A percentile compares a stretch with the other conserved stretches of the same genome.
Evolutionary conservation across 352 stramenopile genomes (phyloP).

Genomic region (Stephanocyclus meneghinianus): DNA sequence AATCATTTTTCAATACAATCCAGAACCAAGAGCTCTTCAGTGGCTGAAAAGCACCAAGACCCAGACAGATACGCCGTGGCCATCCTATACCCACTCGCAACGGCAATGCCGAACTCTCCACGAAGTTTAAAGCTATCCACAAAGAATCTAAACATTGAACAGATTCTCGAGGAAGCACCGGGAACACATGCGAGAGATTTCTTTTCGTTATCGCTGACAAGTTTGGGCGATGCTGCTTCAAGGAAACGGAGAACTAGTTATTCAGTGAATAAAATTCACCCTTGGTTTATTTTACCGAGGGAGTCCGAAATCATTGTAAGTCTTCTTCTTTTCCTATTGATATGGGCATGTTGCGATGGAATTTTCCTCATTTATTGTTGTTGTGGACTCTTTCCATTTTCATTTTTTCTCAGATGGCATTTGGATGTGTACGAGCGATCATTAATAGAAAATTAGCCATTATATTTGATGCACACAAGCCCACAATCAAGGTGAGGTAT

Average conservation of each 20-base stretch:
- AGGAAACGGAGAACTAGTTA: slow-evolving; percentile 41
- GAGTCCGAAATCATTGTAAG: slow-evolving; percentile 65
- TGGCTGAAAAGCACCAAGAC: not conserved
- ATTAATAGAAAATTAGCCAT: slow-evolving; percentile 53
- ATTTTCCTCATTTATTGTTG: slow-evolving; percentile 7
- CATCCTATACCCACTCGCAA: slow-evolving; percentile 17
- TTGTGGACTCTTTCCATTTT: too few relatives aligned
- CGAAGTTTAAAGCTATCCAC: slow-evolving; percentile 14
- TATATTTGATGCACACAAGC: slow-evolving; percentile 74
- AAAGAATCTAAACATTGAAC: slow-evolving; percentile 28
- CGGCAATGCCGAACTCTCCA: slow-evolving; percentile 14
- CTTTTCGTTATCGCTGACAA: slow-evolving; percentile 50
- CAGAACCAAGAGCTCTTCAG: not conserved
- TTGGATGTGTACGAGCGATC: slow-evolving; percentile 77
- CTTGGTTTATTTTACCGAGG: slow-evolving; percentile 69
- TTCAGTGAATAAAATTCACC: slow-evolving; percentile 42
- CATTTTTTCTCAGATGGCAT: slow-evolving; percentile 29
- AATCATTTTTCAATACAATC: not conserved
- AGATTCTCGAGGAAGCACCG: slow-evolving; percentile 45
- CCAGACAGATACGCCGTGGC: slow-evolving; percentile 32
- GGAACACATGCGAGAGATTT: slow-evolving; percentile 50
- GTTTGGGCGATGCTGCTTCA: slow-evolving; percentile 30
- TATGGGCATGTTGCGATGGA: not conserved
- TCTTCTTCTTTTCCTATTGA: slow-evolving; percentile 2
- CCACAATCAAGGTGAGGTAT: slow-evolving; percentile 42